phyloP scores from a whole-genome alignment of 31 red algal species.

The Bonnemaisonia californica region DNA sequence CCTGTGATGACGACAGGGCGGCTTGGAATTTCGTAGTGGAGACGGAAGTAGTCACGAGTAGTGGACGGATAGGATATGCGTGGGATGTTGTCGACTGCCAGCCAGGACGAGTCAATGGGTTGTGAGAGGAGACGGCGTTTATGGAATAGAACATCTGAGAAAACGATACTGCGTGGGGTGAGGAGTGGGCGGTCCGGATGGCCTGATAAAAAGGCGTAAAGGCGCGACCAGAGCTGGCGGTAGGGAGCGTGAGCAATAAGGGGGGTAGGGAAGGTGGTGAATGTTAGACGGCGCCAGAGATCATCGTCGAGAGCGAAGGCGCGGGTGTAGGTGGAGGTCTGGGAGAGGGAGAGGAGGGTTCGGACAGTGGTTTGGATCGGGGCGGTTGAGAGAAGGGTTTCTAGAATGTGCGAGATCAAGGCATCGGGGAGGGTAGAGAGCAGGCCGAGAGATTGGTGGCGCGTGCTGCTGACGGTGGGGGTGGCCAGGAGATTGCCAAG shows the following conservation, averaged over 20 bases:
- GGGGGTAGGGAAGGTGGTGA: not conserved
- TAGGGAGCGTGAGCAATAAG: not conserved
- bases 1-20: slow-evolving; percentile 53
- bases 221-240: not conserved
- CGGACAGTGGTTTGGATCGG: not conserved
- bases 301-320: slow-evolving; percentile 32
- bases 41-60: slow-evolving; percentile 24
- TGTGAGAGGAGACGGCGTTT: slow-evolving; percentile 7
- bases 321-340: slow-evolving; percentile 6
- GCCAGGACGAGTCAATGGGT: slow-evolving; percentile 35
- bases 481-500: slow-evolving; percentile 26
- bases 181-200: not conserved
- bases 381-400: slow-evolving; percentile 13
- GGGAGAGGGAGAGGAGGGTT: slow-evolving; percentile 9
- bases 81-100: slow-evolving; percentile 35
- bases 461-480: not conserved
- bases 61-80: slow-evolving; percentile 13
- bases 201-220: not conserved
- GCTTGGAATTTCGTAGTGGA: slow-evolving; percentile 22
- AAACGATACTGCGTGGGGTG: slow-evolving; percentile 15
- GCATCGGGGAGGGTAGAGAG: slow-evolving; percentile 31
- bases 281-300: slow-evolving; percentile 43
- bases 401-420: slow-evolving; percentile 38
- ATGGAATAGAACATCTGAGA: slow-evolving; percentile 81
- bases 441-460: slow-evolving; percentile 21